Conservation (phyloP, 805 yeast species). For the Wickerhamomyces chaumierensis region DNA sequence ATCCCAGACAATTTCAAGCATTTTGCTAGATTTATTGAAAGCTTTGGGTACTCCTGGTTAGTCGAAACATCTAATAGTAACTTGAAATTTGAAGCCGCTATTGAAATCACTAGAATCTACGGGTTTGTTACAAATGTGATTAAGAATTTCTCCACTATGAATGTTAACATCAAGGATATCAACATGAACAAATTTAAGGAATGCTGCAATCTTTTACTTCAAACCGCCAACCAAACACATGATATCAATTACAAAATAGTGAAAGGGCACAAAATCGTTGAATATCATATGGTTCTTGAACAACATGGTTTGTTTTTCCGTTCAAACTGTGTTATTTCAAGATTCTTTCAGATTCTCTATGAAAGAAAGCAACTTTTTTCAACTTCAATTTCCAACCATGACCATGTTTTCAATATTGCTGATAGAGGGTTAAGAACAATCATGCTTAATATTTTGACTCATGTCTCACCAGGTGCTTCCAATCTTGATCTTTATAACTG, state of each 20-base stretch:
- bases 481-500: constrained; percentile 66
- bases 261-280: constrained; percentile 20
- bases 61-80: not conserved
- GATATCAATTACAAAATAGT: constrained; percentile 5
- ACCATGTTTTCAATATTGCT: constrained; percentile 34
- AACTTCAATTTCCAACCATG: constrained; percentile 8
- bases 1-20: not conserved
- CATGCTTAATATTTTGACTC: constrained; percentile 46
- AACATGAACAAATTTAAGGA: not conserved
- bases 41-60: not conserved
- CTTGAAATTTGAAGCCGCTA: not conserved
- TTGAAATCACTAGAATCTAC: constrained; percentile 66
- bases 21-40: not conserved
- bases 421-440: constrained; percentile 50
- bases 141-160: constrained; percentile 28
- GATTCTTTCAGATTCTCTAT: constrained; percentile 1
- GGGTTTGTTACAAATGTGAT: constrained; percentile 70
- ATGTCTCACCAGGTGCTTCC: constrained; percentile 28
- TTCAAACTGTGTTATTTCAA: constrained; percentile 41
- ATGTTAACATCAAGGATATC: constrained; percentile 1
- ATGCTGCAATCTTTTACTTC: not conserved
- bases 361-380: not conserved
- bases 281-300: constrained; percentile 33
- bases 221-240: not conserved
- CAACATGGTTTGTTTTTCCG: constrained; percentile 50